Conservation (phyloP, 116 monocot species). For the Thalassia testudinum region DNA sequence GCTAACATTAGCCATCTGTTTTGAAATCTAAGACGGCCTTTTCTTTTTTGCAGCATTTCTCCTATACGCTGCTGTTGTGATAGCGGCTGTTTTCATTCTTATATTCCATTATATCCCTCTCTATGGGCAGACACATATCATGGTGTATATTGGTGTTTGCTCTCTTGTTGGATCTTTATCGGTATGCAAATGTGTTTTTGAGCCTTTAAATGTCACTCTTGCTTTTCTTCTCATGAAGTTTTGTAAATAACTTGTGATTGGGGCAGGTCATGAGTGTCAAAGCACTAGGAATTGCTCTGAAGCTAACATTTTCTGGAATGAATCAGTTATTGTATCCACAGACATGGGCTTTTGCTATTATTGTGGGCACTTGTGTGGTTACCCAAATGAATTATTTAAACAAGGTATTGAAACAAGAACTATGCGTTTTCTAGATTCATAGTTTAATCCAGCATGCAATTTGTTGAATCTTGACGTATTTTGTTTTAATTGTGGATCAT, state of each 20-base stretch:
- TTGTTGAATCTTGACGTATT: background rate
- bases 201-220: background rate
- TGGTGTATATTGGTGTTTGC: slow-evolving; percentile 93
- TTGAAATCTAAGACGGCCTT: no score
- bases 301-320: slow-evolving; percentile 84
- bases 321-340: slow-evolving; percentile 86
- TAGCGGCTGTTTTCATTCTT: slow-evolving; percentile 56
- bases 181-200: slow-evolving; percentile 23
- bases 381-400: slow-evolving; percentile 93
- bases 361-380: slow-evolving; percentile 58
- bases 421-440: background rate
- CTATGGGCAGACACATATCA: slow-evolving; percentile 92
- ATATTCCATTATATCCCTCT: slow-evolving; percentile 64
- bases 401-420: slow-evolving; percentile 32
- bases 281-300: slow-evolving; percentile 80
- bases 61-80: slow-evolving; percentile 52
- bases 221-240: background rate
- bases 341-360: slow-evolving; percentile 66
- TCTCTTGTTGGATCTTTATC: slow-evolving; percentile 90
- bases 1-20: no score
- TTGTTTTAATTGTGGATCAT: background rate
- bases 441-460: background rate
- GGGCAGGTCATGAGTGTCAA: slow-evolving; percentile 92
- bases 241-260: background rate
- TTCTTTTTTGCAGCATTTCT: slow-evolving; percentile 61